A percentile compares a stretch with the other conserved stretches of the same genome.
phyloP scores from a whole-genome alignment of 768 basidiomycete genomes.

The Leccinum olivaceopallidum region DNA sequence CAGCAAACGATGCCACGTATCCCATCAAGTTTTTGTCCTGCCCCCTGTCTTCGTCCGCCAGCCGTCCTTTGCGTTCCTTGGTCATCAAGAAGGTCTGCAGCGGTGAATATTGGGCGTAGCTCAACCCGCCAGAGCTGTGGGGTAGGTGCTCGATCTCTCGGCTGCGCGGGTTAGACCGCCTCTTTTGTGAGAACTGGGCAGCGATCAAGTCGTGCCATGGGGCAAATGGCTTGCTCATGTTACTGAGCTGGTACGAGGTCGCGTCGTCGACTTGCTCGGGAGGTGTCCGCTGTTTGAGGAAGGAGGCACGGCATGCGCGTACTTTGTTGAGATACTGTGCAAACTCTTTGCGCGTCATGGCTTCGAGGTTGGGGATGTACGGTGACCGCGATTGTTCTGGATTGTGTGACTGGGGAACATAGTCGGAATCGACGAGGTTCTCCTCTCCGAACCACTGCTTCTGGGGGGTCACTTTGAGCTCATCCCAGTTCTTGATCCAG shows the following conservation, averaged over 20 bases:
- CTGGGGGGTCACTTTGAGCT: conserved; percentile 39
- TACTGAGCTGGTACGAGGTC: conserved; percentile 32
- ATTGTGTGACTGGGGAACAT: conserved; percentile 17
- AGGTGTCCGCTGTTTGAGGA: conserved; percentile 43
- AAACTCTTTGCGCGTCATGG: conserved; percentile 64
- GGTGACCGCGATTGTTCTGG: conserved; percentile 23
- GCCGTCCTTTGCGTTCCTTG: conserved; percentile 57
- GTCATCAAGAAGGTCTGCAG: conserved; percentile 56
- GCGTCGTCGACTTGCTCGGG: conserved; percentile 17
- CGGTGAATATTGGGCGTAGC: conserved; percentile 53
- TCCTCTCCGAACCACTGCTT: conserved; percentile 19
- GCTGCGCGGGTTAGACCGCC: conserved; percentile 25
- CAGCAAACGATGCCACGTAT: conserved; percentile 35
- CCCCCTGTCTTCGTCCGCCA: conserved; percentile 39
- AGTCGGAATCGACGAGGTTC: conserved; percentile 29
- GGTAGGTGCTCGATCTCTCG: conserved; percentile 60
- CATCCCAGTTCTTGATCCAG: conserved; percentile 67
- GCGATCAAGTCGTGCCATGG: conserved; percentile 31
- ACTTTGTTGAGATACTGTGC: conserved; percentile 57
- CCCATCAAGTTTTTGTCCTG: conserved; percentile 11
- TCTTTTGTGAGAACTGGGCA: conserved; percentile 19
- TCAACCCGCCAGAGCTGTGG: conserved; percentile 61
- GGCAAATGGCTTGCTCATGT: conserved; percentile 15
- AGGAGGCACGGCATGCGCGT: conserved; percentile 54
- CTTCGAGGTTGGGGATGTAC: conserved; percentile 52